Evolutionary conservation across 2,329 filamentous ascomycete genomes (phyloP), one percentile per base, ranked within the genome.

Genomic region (Monilinia fructicola): DNA sequence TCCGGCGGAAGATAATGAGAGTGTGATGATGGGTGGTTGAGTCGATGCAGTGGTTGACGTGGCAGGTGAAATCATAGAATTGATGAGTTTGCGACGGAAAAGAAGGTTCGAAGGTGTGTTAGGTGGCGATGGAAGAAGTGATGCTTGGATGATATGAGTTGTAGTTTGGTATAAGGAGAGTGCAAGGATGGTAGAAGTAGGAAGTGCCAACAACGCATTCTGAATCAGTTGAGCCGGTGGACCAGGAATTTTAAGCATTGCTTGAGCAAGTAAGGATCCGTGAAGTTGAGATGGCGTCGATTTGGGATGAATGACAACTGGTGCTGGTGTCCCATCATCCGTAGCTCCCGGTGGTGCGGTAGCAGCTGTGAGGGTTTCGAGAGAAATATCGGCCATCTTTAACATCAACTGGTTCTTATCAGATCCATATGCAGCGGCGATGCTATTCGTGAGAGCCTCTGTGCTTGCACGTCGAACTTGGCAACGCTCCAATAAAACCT

Each of bases 401-500:
- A 83, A 78, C 46, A 91, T 72, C 77, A 87, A 77, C 77, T 82
- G 68, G 69, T 75, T 70, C 3, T 79, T 77, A 35, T 82, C 82
- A n/a, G 81, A 78, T 56, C 81, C 81, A 74, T 86, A 88, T 26
- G 84, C 80, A 69, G 87, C 83, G 23, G 70, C 69, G 12, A 91
- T 79, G 53, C 84, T 80, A 46, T 79, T 78, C 6, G 85, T 83
- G 64, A 90, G 81, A 10, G 81, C 80, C 48, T 81, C 78, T 0
- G 73, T 83, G 72, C 89, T 82, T 31, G 87, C 81, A 4, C 81
- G 81, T 66, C 94, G 88, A 12, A 88, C 87, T 6, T 86, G 80
- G 75, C 92, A 96, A 69, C 94, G 86, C 77, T 97, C 92, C 69
- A 98, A 89, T 4, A 98, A 80, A 0, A 89, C 88, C 75, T 89